phyloP scores from a whole-genome alignment of 2,329 filamentous ascomycete genomes.

The Botrytis squamosa region DNA sequence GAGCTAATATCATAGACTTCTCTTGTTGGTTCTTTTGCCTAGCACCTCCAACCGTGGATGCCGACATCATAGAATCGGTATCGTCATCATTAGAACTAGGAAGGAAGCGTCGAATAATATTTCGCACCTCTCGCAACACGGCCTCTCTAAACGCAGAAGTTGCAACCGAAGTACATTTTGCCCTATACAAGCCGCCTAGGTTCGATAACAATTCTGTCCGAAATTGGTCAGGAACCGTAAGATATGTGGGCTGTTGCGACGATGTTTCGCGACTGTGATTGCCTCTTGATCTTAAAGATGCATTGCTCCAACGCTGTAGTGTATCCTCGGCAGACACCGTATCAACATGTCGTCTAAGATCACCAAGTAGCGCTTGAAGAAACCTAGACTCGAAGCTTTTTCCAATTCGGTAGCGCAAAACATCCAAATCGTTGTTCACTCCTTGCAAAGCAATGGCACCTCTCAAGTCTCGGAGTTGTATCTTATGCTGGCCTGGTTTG shows the following conservation, averaged over 20 bases:
- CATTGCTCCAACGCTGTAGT: constrained; percentile 78
- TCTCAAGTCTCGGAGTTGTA: constrained; percentile 64
- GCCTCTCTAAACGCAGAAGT: constrained; percentile 82
- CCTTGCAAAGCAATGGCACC: constrained; percentile 77
- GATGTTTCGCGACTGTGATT: constrained; percentile 63
- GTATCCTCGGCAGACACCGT: constrained; percentile 70
- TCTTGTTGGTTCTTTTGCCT: constrained; percentile 75
- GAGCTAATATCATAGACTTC: constrained; percentile 82
- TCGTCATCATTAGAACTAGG: constrained; percentile 95
- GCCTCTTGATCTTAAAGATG: constrained; percentile 69
- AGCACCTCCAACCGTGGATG: constrained; percentile 71
- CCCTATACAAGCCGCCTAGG: constrained; percentile 76
- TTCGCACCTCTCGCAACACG: constrained; percentile 81
- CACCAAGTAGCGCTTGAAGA: constrained; percentile 71
- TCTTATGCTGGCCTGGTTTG: constrained; percentile 31
- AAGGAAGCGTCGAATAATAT: constrained; percentile 77
- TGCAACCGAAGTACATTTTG: constrained; percentile 75
- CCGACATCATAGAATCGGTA: constrained; percentile 82
- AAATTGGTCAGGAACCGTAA: constrained; percentile 68
- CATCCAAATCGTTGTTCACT: constrained; percentile 72
- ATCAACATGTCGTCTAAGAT: constrained; percentile 78
- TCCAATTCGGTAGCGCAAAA: constrained; percentile 77
- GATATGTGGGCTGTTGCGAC: constrained; percentile 69
- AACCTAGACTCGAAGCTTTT: constrained; percentile 84
- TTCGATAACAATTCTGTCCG: constrained; percentile 68